These are phyloP conservation scores for Lomentospora prolificans DNA, from an alignment of 2,329 filamentous ascomycete species.

Conservation along the genomic window DNA sequence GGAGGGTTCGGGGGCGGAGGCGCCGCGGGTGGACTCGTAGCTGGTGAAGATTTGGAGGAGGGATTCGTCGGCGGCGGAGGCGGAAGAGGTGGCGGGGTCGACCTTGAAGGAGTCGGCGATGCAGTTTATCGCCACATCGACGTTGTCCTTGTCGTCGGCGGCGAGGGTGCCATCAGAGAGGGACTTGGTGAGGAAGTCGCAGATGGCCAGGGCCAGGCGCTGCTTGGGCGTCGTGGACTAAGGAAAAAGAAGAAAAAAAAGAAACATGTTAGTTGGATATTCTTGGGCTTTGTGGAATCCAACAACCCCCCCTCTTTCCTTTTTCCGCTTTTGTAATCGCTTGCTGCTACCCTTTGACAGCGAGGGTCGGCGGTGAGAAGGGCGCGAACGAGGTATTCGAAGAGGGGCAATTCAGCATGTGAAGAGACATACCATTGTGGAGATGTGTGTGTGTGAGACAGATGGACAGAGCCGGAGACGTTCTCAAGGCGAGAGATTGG, in stretches of 20 bases:
- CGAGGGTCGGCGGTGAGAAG: no score
- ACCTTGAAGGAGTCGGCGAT: slow-evolving; percentile 95
- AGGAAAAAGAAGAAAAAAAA: not conserved
- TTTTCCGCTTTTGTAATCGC: no score
- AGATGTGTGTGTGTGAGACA: not conserved
- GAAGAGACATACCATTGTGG: slow-evolving; percentile 4
- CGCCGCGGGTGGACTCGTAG: slow-evolving; percentile 70
- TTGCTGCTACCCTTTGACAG: no score
- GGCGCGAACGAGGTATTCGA: not conserved
- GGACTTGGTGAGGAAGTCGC: slow-evolving; percentile 84
- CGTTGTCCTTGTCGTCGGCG: slow-evolving; percentile 80
- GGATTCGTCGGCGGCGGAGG: slow-evolving; percentile 67
- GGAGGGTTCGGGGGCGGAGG: slow-evolving; percentile 25
- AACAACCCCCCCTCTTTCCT: not conserved
- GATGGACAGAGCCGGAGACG: no score
- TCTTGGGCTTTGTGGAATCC: no score
- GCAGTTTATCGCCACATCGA: slow-evolving; percentile 90
- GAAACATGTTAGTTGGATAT: no score
- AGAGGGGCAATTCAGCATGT: slow-evolving; percentile 3
- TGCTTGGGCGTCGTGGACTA: slow-evolving; percentile 46
- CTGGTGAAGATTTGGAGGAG: slow-evolving; percentile 87
- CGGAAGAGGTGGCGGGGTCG: slow-evolving; percentile 65
- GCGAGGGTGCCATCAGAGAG: slow-evolving; percentile 80
- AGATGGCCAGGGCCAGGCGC: slow-evolving; percentile 92
- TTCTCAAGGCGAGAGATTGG: no score